Percentiles rank a stretch among this genome's conserved stretches.
Evolutionary conservation across 305 asterid genomes (phyloP).

Genomic region (Fraxinus baroniana): DNA sequence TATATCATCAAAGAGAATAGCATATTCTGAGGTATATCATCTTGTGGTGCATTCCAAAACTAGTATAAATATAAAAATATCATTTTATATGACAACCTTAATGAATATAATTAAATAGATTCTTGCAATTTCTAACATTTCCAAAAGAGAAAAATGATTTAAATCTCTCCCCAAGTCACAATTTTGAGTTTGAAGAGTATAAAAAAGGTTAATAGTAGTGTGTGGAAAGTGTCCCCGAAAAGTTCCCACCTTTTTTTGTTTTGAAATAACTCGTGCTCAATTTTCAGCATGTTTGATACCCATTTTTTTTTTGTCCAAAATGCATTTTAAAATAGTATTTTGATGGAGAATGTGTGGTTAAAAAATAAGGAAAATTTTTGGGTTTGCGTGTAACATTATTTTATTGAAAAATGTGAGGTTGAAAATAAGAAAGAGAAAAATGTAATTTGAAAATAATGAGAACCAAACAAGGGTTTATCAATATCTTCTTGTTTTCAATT

Average conservation of each 20-base stretch:
- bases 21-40: not conserved
- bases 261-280: not conserved
- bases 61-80: not conserved
- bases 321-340: no score
- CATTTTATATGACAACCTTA: not conserved
- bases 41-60: not conserved
- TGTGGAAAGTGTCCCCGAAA: not conserved
- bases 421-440: no score
- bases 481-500: not conserved
- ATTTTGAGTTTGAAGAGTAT: not conserved
- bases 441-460: no score
- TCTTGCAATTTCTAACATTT: not conserved
- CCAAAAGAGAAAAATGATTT: not conserved
- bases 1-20: not conserved
- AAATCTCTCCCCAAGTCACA: not conserved
- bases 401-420: no score
- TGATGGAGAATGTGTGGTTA: no score
- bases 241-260: not conserved
- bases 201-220: not conserved
- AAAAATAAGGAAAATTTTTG: no score
- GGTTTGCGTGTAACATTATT: no score
- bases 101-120: not conserved
- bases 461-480: not conserved
- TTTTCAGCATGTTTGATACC: not conserved
- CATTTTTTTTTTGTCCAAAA: no score